Conservation (phyloP, 2,329 filamentous ascomycete genomes). For the Botrytis sinoallii region DNA sequence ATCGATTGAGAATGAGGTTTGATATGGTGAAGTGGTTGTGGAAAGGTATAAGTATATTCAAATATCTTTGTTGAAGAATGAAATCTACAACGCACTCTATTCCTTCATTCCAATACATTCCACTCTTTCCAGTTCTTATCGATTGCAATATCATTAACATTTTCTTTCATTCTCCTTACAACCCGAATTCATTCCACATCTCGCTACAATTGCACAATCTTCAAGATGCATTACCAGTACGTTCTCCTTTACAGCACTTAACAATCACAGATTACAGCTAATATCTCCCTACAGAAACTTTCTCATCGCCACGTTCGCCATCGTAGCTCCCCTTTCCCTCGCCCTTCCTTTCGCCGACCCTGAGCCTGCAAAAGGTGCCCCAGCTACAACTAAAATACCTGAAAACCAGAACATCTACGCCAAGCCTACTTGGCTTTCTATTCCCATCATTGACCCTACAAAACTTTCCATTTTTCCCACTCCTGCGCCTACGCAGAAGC, state of each 20-base stretch:
- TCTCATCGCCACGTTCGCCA: neutral
- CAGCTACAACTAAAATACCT: neutral
- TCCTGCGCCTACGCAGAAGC: neutral
- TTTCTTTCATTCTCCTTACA: too few species aligned
- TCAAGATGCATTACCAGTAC: neutral
- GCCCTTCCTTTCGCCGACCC: neutral
- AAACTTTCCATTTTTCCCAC: neutral
- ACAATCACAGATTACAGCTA: neutral
- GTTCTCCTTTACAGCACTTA: neutral
- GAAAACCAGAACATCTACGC: neutral
- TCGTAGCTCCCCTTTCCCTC: neutral
- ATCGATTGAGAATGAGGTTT: neutral
- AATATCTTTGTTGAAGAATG: neutral
- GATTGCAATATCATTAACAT: accelerated
- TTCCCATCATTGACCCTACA: neutral
- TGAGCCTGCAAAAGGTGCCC: neutral
- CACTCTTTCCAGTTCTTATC: neutral
- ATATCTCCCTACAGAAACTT: neutral
- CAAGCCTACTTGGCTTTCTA: neutral
- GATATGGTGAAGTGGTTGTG: neutral
- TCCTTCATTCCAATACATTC: neutral
- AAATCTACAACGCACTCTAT: neutral
- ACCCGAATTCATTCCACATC: too few species aligned
- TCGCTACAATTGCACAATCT: neutral
- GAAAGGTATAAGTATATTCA: neutral